phyloP scores from a whole-genome alignment of 176 grass and related monocot species.

The Rhynchospora breviuscula region DNA sequence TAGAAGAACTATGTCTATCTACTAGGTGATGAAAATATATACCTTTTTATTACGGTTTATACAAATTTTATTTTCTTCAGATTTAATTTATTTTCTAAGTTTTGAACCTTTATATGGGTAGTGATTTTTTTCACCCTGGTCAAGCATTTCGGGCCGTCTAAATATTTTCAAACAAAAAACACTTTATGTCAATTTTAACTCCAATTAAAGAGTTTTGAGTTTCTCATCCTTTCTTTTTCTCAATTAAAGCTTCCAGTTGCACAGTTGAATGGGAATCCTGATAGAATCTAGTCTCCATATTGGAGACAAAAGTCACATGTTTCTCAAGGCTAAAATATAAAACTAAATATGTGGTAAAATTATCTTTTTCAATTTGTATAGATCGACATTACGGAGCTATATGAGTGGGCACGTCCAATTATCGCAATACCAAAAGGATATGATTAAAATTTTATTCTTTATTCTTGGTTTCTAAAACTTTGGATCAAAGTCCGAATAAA shows the following conservation, averaged over 20 bases:
- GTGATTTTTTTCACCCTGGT: neutral
- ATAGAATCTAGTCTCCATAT: constrained; percentile 2
- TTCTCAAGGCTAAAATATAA: neutral
- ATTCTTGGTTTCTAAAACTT: neutral
- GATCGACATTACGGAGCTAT: neutral
- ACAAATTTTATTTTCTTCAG: neutral
- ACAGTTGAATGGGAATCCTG: neutral
- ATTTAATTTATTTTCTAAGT: neutral
- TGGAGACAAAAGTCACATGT: neutral
- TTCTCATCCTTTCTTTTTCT: neutral
- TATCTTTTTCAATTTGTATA: neutral
- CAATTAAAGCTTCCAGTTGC: neutral
- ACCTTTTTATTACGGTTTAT: neutral
- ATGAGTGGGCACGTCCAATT: neutral
- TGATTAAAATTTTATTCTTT: neutral
- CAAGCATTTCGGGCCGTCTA: neutral
- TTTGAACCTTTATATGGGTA: neutral
- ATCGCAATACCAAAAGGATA: neutral
- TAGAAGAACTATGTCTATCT: neutral
- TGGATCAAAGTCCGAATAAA: neutral
- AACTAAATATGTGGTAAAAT: neutral
- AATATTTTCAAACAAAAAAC: neutral
- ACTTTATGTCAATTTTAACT: neutral
- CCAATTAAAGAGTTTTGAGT: constrained; percentile 8
- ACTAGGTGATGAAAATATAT: too few relatives aligned